Evolutionary conservation across 768 basidiomycete genomes (phyloP).

Genomic region (Pleurotus tuoliensis): DNA sequence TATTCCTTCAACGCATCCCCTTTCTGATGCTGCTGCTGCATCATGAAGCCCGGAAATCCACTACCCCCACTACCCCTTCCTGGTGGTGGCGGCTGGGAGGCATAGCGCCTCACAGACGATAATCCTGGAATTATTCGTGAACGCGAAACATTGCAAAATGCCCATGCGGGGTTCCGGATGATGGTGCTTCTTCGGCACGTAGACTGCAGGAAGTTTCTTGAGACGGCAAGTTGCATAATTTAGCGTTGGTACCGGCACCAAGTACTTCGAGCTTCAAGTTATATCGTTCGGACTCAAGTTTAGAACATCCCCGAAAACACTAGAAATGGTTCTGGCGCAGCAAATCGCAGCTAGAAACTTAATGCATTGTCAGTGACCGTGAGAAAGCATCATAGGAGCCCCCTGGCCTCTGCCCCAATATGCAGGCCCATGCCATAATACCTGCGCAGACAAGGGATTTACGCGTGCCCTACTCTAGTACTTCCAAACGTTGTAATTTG

Average conservation of each 20-base stretch:
- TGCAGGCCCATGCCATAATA: no score
- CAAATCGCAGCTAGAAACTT: no score
- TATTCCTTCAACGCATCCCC: constrained; percentile 87
- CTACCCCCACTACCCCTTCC: constrained; percentile 42
- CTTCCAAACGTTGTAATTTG: no score
- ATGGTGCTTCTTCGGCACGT: neutral
- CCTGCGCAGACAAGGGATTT: no score
- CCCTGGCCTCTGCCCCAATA: no score
- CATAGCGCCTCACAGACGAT: constrained; percentile 33
- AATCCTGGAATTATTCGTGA: neutral
- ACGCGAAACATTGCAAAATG: neutral
- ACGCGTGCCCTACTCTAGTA: no score
- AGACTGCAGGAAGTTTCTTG: neutral
- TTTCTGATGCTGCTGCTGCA: constrained; percentile 65
- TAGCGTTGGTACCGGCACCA: neutral
- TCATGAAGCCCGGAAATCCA: constrained; percentile 57
- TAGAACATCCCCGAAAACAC: neutral
- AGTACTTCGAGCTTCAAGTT: neutral
- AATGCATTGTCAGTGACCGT: no score
- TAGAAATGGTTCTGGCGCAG: neutral
- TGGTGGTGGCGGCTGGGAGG: constrained; percentile 39
- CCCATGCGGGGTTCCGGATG: neutral
- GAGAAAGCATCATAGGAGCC: no score
- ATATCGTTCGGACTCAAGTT: neutral
- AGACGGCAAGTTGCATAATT: neutral